These are phyloP conservation scores for Penicillium turbatum DNA, from an alignment of 495 filamentous ascomycete species.

Conservation along the genomic window DNA sequence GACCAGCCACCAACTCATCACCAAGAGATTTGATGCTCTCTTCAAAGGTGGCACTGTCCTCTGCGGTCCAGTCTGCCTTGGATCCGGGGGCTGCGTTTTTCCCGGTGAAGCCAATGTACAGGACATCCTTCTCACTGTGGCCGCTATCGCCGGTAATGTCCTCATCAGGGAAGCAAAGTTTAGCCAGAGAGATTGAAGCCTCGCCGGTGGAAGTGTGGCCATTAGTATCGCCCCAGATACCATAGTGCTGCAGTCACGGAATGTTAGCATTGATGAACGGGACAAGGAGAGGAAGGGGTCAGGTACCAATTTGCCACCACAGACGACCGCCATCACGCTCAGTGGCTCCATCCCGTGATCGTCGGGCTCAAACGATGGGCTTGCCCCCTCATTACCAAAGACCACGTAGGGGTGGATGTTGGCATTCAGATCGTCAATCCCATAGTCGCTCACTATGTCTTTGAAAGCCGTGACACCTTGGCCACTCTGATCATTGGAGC, in stretches of 20 bases:
- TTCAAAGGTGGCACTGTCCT: slow-evolving; percentile 43
- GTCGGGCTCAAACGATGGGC: slow-evolving; percentile 44
- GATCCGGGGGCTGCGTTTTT: slow-evolving; percentile 44
- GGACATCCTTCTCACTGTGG: slow-evolving; percentile 44
- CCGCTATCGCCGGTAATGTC: slow-evolving; percentile 47
- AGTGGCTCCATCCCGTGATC: slow-evolving; percentile 52
- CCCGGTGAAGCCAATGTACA: slow-evolving; percentile 55
- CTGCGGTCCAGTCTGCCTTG: slow-evolving; percentile 48
- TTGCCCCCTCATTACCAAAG: slow-evolving; percentile 52
- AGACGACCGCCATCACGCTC: slow-evolving; percentile 62
- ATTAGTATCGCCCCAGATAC: slow-evolving; percentile 65
- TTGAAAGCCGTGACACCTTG: slow-evolving; percentile 55
- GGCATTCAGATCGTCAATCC: slow-evolving; percentile 55
- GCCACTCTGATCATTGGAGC: slow-evolving; percentile 45
- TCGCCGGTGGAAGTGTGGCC: slow-evolving; percentile 53
- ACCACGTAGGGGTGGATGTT: slow-evolving; percentile 63
- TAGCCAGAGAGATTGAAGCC: slow-evolving; percentile 53
- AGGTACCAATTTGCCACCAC: slow-evolving; percentile 48
- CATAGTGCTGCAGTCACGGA: slow-evolving; percentile 45
- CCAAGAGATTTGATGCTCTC: slow-evolving; percentile 46
- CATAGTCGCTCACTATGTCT: slow-evolving; percentile 38
- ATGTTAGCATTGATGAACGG: background rate
- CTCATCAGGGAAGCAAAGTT: slow-evolving; percentile 49
- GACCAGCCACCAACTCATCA: slow-evolving; percentile 33
- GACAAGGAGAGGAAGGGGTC: background rate